Evolutionary conservation across 2,329 filamentous ascomycete species (phyloP).

Genomic region (Didymella keratinophila): DNA sequence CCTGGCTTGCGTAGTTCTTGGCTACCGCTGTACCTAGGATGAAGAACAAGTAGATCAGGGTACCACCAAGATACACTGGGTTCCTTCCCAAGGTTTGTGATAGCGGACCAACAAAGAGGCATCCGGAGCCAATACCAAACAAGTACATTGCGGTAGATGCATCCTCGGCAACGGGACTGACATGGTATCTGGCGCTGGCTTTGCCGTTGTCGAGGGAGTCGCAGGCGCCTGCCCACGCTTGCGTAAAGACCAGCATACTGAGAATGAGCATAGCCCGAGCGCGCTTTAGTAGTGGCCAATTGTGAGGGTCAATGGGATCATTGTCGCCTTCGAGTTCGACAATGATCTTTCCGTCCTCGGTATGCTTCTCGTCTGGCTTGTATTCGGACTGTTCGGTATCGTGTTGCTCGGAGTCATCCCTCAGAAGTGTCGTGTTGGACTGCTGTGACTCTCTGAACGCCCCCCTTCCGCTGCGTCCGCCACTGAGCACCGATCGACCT

Average conservation of each 20-base stretch:
- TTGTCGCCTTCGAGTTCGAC: background rate
- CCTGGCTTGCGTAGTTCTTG: constrained; percentile 2
- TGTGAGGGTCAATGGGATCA: constrained; percentile 11
- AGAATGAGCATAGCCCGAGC: constrained; percentile 3
- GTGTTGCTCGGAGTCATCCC: background rate
- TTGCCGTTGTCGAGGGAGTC: constrained; percentile 13
- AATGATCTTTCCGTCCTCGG: background rate
- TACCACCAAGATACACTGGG: constrained; percentile 10
- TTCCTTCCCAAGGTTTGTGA: constrained; percentile 14
- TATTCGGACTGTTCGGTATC: background rate
- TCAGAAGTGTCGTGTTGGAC: background rate
- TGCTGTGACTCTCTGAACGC: background rate
- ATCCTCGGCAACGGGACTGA: constrained; percentile 16
- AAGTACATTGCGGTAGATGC: constrained; percentile 15
- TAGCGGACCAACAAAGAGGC: constrained; percentile 13
- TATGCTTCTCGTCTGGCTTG: background rate
- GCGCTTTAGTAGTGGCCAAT: constrained; percentile 11
- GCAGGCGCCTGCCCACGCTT: constrained; percentile 13
- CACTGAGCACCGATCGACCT: background rate
- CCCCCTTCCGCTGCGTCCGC: background rate
- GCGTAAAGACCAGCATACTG: constrained; percentile 6
- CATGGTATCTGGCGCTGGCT: constrained; percentile 6
- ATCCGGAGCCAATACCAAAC: constrained; percentile 18
- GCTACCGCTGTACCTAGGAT: constrained; percentile 6
- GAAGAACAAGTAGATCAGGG: constrained; percentile 11